phyloP scores from a whole-genome alignment of 2,329 filamentous ascomycete species.

The Arthroderma uncinatum region DNA sequence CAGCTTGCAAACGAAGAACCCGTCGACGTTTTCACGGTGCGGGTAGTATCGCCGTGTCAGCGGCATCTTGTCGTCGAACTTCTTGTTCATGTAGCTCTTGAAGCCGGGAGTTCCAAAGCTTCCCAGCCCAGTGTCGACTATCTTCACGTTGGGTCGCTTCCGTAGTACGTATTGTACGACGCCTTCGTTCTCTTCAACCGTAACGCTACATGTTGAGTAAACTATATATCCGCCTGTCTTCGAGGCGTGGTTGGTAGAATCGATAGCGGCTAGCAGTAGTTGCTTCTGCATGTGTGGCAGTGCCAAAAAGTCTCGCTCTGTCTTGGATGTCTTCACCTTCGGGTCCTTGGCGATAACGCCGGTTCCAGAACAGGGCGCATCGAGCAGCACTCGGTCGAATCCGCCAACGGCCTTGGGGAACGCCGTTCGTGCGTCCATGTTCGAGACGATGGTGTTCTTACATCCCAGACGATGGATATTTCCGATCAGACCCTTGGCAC shows the following conservation, averaged over 20 bases:
- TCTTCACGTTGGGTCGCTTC: conserved; percentile 83
- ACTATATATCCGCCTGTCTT: conserved; percentile 93
- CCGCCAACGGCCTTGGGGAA: conserved; percentile 92
- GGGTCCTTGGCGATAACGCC: conserved; percentile 97
- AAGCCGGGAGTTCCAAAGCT: conserved; percentile 89
- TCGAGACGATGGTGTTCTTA: conserved; percentile 89
- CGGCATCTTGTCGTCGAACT: conserved; percentile 74
- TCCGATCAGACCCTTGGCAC: conserved; percentile 93
- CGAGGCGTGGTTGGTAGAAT: conserved; percentile 81
- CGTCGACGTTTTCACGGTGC: conserved; percentile 88
- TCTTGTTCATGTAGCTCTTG: conserved; percentile 80
- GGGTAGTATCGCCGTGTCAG: conserved; percentile 80
- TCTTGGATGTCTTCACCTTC: conserved; percentile 97
- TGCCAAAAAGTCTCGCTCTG: conserved; percentile 83
- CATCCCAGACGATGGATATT: conserved; percentile 92
- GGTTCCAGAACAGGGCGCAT: conserved; percentile 91
- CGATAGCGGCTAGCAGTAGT: conserved; percentile 81
- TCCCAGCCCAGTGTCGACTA: conserved; percentile 76
- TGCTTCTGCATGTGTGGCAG: conserved; percentile 94
- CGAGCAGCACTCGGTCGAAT: conserved; percentile 86
- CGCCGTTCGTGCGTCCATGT: conserved; percentile 76
- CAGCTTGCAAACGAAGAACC: conserved; percentile 97
- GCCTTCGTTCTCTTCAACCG: conserved; percentile 84
- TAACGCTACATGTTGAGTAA: conserved; percentile 93
- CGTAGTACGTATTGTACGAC: conserved; percentile 89